These are phyloP conservation scores for Leccinellum rugosiceps DNA, from an alignment of 768 basidiomycete genomes.

Conservation along the genomic window DNA sequence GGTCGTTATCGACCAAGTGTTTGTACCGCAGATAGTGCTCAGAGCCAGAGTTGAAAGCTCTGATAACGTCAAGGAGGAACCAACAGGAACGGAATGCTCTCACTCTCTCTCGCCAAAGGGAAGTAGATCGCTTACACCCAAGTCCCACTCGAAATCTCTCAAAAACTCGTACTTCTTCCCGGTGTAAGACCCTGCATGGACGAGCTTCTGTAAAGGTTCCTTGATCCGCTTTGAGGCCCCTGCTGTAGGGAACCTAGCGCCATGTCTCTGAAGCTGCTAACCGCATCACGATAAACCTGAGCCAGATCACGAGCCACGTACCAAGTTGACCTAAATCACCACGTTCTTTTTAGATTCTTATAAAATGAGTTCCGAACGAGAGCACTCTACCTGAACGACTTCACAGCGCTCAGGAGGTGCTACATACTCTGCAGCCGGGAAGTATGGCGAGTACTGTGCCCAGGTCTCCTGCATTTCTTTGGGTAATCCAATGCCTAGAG, in stretches of 20 bases:
- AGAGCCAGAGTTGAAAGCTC: slow-evolving; percentile 51
- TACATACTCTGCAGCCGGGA: slow-evolving; percentile 43
- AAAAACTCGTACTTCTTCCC: slow-evolving; percentile 57
- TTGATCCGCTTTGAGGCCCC: slow-evolving; percentile 43
- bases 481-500: slow-evolving; percentile 6
- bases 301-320: slow-evolving; percentile 7
- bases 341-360: background rate
- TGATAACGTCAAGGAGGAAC: slow-evolving; percentile 11
- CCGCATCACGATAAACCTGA: slow-evolving; percentile 3
- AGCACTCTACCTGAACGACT: slow-evolving; percentile 48
- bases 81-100: slow-evolving; percentile 16
- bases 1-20: slow-evolving; percentile 39
- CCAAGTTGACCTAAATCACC: slow-evolving; percentile 26
- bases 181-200: slow-evolving; percentile 41
- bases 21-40: slow-evolving; percentile 54
- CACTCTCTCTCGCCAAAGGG: slow-evolving; percentile 66
- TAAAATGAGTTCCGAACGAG: background rate
- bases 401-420: slow-evolving; percentile 47
- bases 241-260: slow-evolving; percentile 70
- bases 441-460: slow-evolving; percentile 64
- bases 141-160: slow-evolving; percentile 51
- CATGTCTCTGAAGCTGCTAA: slow-evolving; percentile 72
- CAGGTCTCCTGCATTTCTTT: slow-evolving; percentile 38
- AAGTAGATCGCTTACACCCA: slow-evolving; percentile 60
- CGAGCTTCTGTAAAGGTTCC: slow-evolving; percentile 51